Conservation (phyloP, 306 rosid species). For the Sphenostylis stenocarpa region DNA sequence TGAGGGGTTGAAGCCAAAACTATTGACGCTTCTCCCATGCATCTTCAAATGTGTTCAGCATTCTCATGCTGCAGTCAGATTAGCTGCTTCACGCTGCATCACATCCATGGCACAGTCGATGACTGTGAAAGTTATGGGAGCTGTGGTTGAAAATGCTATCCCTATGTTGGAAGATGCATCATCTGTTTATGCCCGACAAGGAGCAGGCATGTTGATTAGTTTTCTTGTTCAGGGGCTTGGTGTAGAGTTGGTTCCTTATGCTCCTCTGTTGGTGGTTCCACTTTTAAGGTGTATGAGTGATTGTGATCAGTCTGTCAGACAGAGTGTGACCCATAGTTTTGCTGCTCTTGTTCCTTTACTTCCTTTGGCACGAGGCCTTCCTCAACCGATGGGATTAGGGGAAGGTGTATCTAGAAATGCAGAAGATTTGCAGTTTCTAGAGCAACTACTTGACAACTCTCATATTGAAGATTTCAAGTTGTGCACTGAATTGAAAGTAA, state of each 20-base stretch:
- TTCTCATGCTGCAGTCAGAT: constrained; percentile 90
- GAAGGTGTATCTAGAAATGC: constrained; percentile 62
- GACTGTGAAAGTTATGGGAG: constrained; percentile 81
- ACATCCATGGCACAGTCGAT: constrained; percentile 94
- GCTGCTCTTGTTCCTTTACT: constrained; percentile 99
- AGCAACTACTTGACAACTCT: constrained; percentile 96
- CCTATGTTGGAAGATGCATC: constrained; percentile 87
- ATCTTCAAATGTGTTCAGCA: constrained; percentile 79
- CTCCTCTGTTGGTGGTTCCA: constrained; percentile 95
- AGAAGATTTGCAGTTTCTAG: constrained; percentile 86
- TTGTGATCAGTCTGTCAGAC: constrained; percentile 91
- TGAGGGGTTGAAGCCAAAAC: constrained; percentile 75
- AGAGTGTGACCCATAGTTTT: constrained; percentile 97
- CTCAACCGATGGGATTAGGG: constrained; percentile 76
- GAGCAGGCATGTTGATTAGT: constrained; percentile 93
- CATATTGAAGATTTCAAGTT: constrained; percentile 89
- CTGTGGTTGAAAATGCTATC: constrained; percentile 77
- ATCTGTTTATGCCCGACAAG: constrained; percentile 89
- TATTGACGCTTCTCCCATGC: constrained; percentile 85
- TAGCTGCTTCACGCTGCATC: constrained; percentile 94
- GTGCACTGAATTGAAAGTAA: constrained; percentile 72
- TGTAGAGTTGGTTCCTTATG: constrained; percentile 82
- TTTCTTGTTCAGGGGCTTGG: constrained; percentile 96
- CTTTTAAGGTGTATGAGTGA: constrained; percentile 97
- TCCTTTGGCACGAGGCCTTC: constrained; percentile 96